These are phyloP conservation scores for Platanus orientalis DNA, from an alignment of 164 flowering plant species.

Conservation along the genomic window DNA sequence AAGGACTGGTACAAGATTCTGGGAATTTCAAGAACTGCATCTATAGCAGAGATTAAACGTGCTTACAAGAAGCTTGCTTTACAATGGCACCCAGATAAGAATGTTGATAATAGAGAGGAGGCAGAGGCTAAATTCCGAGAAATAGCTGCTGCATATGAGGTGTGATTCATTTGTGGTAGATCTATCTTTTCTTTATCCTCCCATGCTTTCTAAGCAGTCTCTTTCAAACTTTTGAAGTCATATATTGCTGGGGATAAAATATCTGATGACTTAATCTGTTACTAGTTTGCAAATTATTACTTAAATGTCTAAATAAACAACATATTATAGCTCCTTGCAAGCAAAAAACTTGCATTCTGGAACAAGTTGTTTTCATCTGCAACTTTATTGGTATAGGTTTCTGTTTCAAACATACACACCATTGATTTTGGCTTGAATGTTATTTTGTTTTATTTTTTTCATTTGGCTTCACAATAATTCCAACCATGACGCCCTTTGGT, in stretches of 20 bases:
- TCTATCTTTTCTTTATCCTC: background rate
- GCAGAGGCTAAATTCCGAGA: conserved; percentile 87
- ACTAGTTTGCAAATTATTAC: background rate
- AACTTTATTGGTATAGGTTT: background rate
- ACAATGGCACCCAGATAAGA: conserved; percentile 99
- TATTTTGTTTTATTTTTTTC: too few species aligned
- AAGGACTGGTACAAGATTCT: conserved; percentile 98
- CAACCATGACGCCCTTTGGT: background rate
- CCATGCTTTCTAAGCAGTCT: background rate
- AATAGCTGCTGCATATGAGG: conserved; percentile 99
- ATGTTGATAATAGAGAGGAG: conserved; percentile 91
- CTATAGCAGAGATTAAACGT: conserved; percentile 72
- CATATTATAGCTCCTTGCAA: background rate
- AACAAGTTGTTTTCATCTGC: background rate
- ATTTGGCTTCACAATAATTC: too few species aligned
- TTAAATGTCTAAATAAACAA: background rate
- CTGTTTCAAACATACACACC: too few species aligned
- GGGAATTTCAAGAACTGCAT: conserved; percentile 77
- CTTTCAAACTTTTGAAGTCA: too few species aligned
- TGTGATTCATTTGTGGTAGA: conserved; percentile 12
- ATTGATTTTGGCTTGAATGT: too few species aligned
- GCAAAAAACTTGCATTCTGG: background rate
- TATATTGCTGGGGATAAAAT: background rate
- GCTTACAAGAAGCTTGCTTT: conserved; percentile 98
- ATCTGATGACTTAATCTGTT: background rate